Conservation (phyloP, 768 basidiomycete species). For the Leccinum disarticulatum region DNA sequence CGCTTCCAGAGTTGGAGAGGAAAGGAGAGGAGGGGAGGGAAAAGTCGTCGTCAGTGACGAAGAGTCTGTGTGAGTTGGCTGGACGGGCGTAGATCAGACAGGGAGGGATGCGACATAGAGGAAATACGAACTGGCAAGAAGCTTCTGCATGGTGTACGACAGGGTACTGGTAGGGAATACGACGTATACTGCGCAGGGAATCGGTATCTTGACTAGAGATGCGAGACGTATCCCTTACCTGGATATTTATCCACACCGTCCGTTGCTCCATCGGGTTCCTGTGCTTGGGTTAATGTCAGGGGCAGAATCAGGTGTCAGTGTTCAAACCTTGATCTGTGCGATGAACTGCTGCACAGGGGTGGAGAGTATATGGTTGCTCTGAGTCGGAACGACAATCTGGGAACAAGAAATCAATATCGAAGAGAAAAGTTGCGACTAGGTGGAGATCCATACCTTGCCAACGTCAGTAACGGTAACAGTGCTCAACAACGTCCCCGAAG, state of each 20-base stretch:
- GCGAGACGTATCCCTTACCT: slow-evolving; percentile 39
- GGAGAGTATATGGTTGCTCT: slow-evolving; percentile 75
- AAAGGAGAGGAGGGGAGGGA: slow-evolving; percentile 49
- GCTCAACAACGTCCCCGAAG: slow-evolving; percentile 60
- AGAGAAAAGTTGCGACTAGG: neutral
- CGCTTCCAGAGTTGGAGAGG: slow-evolving; percentile 34
- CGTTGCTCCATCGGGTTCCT: slow-evolving; percentile 73
- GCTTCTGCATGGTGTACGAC: slow-evolving; percentile 72
- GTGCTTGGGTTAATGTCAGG: slow-evolving; percentile 4
- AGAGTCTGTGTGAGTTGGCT: slow-evolving; percentile 81
- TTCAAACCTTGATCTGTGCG: slow-evolving; percentile 63
- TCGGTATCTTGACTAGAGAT: neutral
- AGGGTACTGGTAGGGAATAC: slow-evolving; percentile 64
- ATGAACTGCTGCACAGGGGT: slow-evolving; percentile 71
- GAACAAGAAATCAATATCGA: neutral
- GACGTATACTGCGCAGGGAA: slow-evolving; percentile 58
- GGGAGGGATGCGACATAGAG: neutral
- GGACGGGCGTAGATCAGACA: slow-evolving; percentile 2
- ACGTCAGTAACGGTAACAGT: slow-evolving; percentile 84
- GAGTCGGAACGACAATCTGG: slow-evolving; percentile 75
- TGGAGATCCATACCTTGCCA: slow-evolving; percentile 52
- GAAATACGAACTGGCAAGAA: slow-evolving; percentile 68
- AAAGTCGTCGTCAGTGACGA: slow-evolving; percentile 64
- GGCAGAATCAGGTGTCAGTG: neutral
- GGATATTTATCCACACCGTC: slow-evolving; percentile 82